Evolutionary conservation across 805 yeast species (phyloP).

Genomic region (Lachancea kluyveri): DNA sequence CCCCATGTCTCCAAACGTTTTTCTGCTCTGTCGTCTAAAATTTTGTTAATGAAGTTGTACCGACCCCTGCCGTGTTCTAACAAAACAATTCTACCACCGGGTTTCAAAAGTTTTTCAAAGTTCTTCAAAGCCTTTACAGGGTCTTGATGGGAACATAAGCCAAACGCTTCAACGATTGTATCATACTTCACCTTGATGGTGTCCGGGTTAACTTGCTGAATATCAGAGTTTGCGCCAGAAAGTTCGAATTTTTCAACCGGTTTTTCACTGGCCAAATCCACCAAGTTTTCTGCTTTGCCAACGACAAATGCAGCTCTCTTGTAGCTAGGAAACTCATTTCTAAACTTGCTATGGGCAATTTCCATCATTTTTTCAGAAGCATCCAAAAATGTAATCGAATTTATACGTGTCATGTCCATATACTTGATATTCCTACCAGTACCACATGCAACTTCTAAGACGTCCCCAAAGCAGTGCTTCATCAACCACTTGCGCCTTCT

Average conservation of each 20-base stretch:
- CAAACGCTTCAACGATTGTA: constrained; percentile 90
- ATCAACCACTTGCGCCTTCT: constrained; percentile 71
- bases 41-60: constrained; percentile 69
- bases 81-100: constrained; percentile 83
- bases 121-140: constrained; percentile 78
- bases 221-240: constrained; percentile 18
- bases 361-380: constrained; percentile 84
- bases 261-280: constrained; percentile 42
- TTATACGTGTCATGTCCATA: constrained; percentile 50
- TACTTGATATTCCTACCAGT: constrained; percentile 90
- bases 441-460: constrained; percentile 90
- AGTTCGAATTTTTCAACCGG: constrained; percentile 18
- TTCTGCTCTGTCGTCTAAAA: constrained; percentile 77
- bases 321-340: constrained; percentile 57
- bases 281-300: constrained; percentile 81
- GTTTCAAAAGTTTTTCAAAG: constrained; percentile 67
- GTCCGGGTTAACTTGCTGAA: constrained; percentile 17
- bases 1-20: constrained; percentile 89
- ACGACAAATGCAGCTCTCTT: constrained; percentile 79
- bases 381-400: constrained; percentile 80
- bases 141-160: constrained; percentile 91
- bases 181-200: constrained; percentile 65
- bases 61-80: constrained; percentile 91
- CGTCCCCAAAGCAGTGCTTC: constrained; percentile 79
- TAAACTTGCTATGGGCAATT: constrained; percentile 67